These are phyloP conservation scores for Kwoniella sp. DNA, from an alignment of 768 basidiomycete genomes.

Conservation along the genomic window DNA sequence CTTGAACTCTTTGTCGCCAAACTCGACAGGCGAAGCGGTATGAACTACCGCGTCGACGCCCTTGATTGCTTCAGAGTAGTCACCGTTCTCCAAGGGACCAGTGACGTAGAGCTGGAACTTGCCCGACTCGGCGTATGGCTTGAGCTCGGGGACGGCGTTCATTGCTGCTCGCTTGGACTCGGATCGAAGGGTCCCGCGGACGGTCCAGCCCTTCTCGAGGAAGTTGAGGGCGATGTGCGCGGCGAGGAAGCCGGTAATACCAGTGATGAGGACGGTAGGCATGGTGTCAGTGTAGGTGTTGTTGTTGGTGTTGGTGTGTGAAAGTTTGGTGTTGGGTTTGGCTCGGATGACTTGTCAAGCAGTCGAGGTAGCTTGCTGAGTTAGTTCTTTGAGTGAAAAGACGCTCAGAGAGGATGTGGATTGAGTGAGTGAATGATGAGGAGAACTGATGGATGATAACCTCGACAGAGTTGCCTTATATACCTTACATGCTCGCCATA, in stretches of 20 bases:
- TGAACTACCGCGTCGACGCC: slow-evolving; percentile 38
- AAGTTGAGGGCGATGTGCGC: slow-evolving; percentile 39
- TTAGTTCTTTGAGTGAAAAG: too few species aligned
- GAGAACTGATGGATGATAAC: too few species aligned
- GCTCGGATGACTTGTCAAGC: too few species aligned
- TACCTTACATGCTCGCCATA: too few species aligned
- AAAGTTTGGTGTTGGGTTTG: too few species aligned
- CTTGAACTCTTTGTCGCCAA: slow-evolving; percentile 30
- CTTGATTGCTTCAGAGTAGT: slow-evolving; percentile 37
- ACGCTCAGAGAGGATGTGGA: background rate
- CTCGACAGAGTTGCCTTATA: background rate
- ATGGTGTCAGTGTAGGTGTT: slow-evolving; percentile 7
- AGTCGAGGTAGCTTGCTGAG: too few species aligned
- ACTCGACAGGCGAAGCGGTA: slow-evolving; percentile 41
- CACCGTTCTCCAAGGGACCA: slow-evolving; percentile 37
- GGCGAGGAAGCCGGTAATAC: slow-evolving; percentile 44
- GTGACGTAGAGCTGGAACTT: slow-evolving; percentile 34
- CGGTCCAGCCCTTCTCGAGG: slow-evolving; percentile 40
- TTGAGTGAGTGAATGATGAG: too few species aligned
- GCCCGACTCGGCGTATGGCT: slow-evolving; percentile 21
- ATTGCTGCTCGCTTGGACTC: slow-evolving; percentile 32
- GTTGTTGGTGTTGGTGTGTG: slow-evolving; percentile 2
- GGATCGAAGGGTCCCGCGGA: slow-evolving; percentile 45
- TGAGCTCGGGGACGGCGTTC: slow-evolving; percentile 26
- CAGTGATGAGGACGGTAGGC: slow-evolving; percentile 45